phyloP scores from a whole-genome alignment of 768 basidiomycete genomes.

The Kwoniella europaea region DNA sequence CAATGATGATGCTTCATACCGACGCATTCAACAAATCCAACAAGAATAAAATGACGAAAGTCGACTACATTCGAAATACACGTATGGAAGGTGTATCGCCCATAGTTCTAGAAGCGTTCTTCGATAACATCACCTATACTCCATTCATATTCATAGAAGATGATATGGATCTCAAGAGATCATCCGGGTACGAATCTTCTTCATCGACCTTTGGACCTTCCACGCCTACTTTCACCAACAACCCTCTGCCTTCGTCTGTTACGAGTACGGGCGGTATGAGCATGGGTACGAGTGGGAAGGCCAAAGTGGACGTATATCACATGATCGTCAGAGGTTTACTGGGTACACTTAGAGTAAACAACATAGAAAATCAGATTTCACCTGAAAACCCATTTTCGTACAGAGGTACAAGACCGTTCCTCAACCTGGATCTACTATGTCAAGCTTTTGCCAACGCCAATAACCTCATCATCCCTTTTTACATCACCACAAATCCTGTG shows the following conservation, averaged over 20 bases:
- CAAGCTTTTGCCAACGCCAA: constrained; percentile 50
- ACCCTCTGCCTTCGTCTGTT: not conserved
- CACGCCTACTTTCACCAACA: constrained; percentile 11
- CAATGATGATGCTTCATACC: constrained; percentile 97
- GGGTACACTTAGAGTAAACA: constrained; percentile 36
- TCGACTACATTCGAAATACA: constrained; percentile 92
- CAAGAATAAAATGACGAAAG: constrained; percentile 95
- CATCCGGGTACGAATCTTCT: constrained; percentile 61
- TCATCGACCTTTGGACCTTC: constrained; percentile 21
- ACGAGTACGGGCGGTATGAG: constrained; percentile 16
- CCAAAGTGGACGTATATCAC: constrained; percentile 83
- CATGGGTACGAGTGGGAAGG: constrained; percentile 11
- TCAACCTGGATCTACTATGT: constrained; percentile 53
- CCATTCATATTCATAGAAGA: constrained; percentile 98
- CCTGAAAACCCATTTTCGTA: constrained; percentile 56
- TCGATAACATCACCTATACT: constrained; percentile 93
- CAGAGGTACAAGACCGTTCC: constrained; percentile 53
- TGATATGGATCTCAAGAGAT: constrained; percentile 66
- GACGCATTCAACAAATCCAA: constrained; percentile 98
- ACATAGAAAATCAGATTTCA: constrained; percentile 53
- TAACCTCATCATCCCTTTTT: constrained; percentile 21
- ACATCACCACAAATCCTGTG: not conserved
- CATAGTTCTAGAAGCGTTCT: constrained; percentile 92
- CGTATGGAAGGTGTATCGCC: constrained; percentile 78
- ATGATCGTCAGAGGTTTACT: constrained; percentile 64